phyloP scores from a whole-genome alignment of 1,284 basidiomycete species.

The Singerocomus rubriflavus region DNA sequence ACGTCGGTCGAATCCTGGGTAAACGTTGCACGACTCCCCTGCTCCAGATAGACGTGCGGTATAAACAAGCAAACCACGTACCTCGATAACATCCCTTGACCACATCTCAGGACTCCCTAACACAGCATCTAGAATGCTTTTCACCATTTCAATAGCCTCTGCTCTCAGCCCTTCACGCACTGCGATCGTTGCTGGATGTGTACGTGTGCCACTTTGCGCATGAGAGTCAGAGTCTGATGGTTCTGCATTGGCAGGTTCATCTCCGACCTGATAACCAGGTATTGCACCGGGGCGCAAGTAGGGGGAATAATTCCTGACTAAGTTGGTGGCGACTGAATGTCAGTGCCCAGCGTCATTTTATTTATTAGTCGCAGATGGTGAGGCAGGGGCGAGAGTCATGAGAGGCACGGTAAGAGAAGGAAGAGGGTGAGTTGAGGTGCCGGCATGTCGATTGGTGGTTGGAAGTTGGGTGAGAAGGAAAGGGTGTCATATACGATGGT shows the following conservation, averaged over 20 bases:
- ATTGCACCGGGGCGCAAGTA: constrained; percentile 60
- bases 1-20: not conserved
- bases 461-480: constrained; percentile 21
- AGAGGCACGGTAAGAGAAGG: constrained; percentile 24
- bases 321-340: constrained; percentile 81
- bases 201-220: constrained; percentile 45
- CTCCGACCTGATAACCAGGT: constrained; percentile 10
- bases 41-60: not conserved
- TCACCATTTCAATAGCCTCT: constrained; percentile 68
- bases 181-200: constrained; percentile 65
- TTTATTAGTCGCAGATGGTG: constrained; percentile 21
- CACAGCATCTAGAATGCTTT: constrained; percentile 45
- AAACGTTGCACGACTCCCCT: not conserved
- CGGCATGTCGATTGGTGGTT: constrained; percentile 25
- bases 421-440: constrained; percentile 27
- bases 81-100: constrained; percentile 29
- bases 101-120: constrained; percentile 37
- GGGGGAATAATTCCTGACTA: constrained; percentile 88
- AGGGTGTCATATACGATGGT: constrained; percentile 8
- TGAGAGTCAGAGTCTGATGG: constrained; percentile 2
- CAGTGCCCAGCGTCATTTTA: constrained; percentile 36
- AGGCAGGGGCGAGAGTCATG: constrained; percentile 25
- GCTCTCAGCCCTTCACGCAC: constrained; percentile 56
- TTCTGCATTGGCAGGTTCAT: constrained; percentile 4
- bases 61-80: constrained; percentile 16